Evolutionary conservation across 1,139 yeast species (phyloP), one percentile per base, ranked within the genome.

Genomic region (Casaregolazyma lundiana): DNA sequence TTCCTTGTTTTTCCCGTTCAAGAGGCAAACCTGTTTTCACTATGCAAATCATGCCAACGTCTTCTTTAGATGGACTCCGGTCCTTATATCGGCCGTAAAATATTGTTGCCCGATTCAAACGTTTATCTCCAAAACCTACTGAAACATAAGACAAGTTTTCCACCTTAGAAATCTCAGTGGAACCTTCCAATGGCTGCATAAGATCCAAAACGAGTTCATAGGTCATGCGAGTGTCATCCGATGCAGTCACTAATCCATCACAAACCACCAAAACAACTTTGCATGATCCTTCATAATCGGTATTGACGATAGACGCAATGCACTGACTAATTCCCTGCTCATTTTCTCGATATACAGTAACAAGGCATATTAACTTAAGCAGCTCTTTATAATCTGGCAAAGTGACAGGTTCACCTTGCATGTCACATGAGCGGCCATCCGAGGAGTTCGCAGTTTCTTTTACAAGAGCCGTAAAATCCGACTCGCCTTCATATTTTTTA

Each of bases 101-200:
- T 9, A 65, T 62, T 44, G 56, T 55, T 11, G 65, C 68, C 53
- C 53, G 51, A 42, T 65, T 65, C 45, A 56, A 55, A 15, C 64
- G 57, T 44, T 56, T 58, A 17, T 52, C 51, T 4, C 66, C 67
- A 15, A 60, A 57, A 1, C 65, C 69, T 2, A 65, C 57, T 2
- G 67, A 61, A 19, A 59, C 58, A 40, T 63, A 65, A 2, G 65
- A 51, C 41, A 54, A 39, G 38, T 57, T 49, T 5, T 54, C 60
- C n/a, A 53, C 57, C 11, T 51, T 47, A 9, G 37, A 37, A 22
- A 45, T 35, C n/a, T 39, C 48, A 11, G 57, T 58, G 7, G 60
- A 55, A 22, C 58, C 58, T 3, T 58, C 57, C 15, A 57, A 52
- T 38, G 86, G 94, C 7, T 82, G 77, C 87, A 89, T 84, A 87